Base-by-base conservation (phyloP, 75 land plant genomes). In the Pinus tabuliformis region DNA sequence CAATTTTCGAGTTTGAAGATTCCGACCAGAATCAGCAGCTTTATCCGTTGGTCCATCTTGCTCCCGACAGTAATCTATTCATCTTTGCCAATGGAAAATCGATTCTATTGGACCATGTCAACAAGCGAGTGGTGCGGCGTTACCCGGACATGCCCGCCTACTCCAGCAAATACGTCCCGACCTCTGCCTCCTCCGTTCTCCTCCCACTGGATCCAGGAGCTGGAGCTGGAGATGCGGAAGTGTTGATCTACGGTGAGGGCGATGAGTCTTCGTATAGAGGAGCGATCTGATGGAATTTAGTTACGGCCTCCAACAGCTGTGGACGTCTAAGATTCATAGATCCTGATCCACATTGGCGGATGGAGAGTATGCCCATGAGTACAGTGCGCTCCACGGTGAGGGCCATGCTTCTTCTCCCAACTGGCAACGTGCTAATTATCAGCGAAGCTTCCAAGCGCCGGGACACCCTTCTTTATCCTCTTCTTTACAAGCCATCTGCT, bases 1-100 rank as follows among this genome's bases (percentile, higher is more conserved):
- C 17, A 16, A 70, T 20, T 21, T 57, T 72, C 68, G 26, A 6
- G 18, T 77, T 89, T 2, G 64, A 73, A 1, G 89, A 89, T 33
- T 12, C 30, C 0, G 42, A 26, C 16, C 89, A 92, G 84, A 87
- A 92, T 85, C 89, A 89, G 70, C 82, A 26, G 26, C 0, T 92
- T 62, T 92, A 95, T 77, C 91, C 98, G 0, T 95, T 89, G 74
- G n/a, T 92, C 33, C 90, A 92, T 62, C 90, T 95, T 14, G 62
- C 82, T 14, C 86, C 91, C 16, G 91, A 92, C 70, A 92, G 91
- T 17, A 87, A 86, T 61, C 81, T 95, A 73, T 95, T 90, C 84
- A 73, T 95, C 70, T 92, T 92, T 75, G 95, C 95, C 21, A 92
- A 90, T 26, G 26, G 26, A 26, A 26, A 26, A 26, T 26, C 26